Conservation (phyloP, 306 rosid genomes). For the Cucumis cinereus region DNA sequence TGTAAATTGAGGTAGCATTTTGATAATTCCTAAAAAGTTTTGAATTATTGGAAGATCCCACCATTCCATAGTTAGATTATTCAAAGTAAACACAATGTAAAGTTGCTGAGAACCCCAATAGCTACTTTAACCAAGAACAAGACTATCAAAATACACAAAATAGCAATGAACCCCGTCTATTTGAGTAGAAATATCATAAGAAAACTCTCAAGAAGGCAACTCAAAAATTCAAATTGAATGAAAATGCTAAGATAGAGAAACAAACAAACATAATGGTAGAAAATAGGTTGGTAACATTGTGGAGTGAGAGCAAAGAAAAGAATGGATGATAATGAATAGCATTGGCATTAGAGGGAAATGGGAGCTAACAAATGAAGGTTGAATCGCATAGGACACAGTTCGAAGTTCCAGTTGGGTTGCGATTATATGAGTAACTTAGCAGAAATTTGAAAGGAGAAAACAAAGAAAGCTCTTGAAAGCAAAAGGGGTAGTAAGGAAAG, state of each 20-base stretch:
- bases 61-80: too few species aligned
- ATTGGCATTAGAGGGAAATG: not conserved
- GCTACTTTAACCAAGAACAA: not conserved
- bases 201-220: not conserved
- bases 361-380: not conserved
- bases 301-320: not conserved
- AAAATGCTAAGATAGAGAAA: too few species aligned
- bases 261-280: not conserved
- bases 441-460: not conserved
- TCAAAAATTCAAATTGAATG: too few species aligned
- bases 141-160: not conserved
- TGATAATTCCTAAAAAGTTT: too few species aligned
- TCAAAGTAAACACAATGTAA: too few species aligned
- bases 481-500: not conserved
- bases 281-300: not conserved
- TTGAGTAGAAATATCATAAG: not conserved
- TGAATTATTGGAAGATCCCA: too few species aligned
- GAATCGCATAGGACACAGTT: not conserved
- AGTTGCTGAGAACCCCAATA: not conserved
- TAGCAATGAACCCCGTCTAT: not conserved
- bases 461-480: not conserved
- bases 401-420: not conserved
- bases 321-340: not conserved
- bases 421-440: not conserved
- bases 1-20: too few species aligned